phyloP scores from a whole-genome alignment of 352 stramenopile genomes.

The Nothophytophthora sp. region DNA sequence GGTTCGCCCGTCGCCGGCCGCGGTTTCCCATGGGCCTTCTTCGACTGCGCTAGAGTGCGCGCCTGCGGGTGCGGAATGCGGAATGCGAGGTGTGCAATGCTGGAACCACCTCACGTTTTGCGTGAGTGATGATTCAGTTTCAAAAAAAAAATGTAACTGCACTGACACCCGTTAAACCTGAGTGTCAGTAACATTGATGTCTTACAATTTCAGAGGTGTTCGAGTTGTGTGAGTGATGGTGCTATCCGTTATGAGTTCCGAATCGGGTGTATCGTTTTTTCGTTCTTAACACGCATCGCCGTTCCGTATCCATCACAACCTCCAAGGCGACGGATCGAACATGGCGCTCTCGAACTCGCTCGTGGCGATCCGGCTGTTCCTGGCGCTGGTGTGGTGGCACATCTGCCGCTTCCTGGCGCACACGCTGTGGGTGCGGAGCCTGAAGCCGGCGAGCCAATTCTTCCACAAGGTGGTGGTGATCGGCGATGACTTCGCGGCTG shows the following conservation, averaged over 20 bases:
- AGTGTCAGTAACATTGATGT: neutral
- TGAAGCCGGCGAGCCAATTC: slow-evolving; percentile 62
- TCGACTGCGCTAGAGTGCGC: too few relatives aligned
- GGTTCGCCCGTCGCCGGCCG: slow-evolving; percentile 36
- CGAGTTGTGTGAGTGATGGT: slow-evolving; percentile 2
- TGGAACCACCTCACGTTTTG: too few relatives aligned
- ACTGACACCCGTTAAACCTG: too few relatives aligned
- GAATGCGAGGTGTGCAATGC: slow-evolving; percentile 5
- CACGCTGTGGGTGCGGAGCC: slow-evolving; percentile 38
- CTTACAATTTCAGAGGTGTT: too few relatives aligned
- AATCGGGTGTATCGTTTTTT: too few relatives aligned
- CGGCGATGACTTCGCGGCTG: slow-evolving; percentile 83
- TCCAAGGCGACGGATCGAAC: too few relatives aligned
- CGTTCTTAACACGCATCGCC: too few relatives aligned
- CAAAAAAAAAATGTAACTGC: too few relatives aligned
- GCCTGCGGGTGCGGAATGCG: neutral
- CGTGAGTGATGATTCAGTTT: too few relatives aligned
- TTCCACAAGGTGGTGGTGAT: slow-evolving; percentile 86
- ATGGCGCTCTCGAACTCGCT: slow-evolving; percentile 27
- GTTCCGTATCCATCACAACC: too few relatives aligned
- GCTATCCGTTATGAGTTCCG: too few relatives aligned
- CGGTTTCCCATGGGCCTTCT: slow-evolving; percentile 77
- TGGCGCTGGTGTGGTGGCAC: slow-evolving; percentile 71
- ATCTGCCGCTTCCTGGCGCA: slow-evolving; percentile 57
- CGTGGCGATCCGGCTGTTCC: slow-evolving; percentile 43